These are phyloP conservation scores for Mortierella sp. DNA, from an alignment of 371 early-diverging fungal species.

Conservation along the genomic window DNA sequence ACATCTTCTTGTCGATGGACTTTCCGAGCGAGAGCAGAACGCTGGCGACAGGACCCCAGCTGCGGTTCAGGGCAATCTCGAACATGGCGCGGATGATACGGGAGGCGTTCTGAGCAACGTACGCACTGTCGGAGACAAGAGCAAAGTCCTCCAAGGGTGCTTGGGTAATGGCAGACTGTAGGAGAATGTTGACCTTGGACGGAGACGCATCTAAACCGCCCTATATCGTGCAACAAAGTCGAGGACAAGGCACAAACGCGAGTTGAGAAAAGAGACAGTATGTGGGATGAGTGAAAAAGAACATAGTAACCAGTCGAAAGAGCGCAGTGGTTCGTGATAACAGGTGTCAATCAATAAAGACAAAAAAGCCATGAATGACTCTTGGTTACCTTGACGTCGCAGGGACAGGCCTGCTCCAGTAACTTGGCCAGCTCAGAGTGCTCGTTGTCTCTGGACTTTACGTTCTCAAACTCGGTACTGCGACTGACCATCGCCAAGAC, in stretches of 20 bases:
- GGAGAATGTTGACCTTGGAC: constrained; percentile 93
- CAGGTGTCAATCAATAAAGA: too few relatives aligned
- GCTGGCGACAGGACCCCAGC: constrained; percentile 88
- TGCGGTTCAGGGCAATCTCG: constrained; percentile 92
- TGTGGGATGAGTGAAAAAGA: too few relatives aligned
- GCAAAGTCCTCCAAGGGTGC: constrained; percentile 91
- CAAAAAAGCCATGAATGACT: too few relatives aligned
- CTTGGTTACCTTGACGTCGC: constrained; percentile 71
- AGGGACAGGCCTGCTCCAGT: constrained; percentile 78
- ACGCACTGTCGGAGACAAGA: constrained; percentile 91
- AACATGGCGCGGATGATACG: constrained; percentile 96
- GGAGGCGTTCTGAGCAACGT: constrained; percentile 93
- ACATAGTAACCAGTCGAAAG: background rate
- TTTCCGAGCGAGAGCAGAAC: constrained; percentile 89
- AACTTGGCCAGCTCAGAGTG: constrained; percentile 82
- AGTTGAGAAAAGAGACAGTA: too few relatives aligned
- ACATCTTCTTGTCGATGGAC: constrained; percentile 92
- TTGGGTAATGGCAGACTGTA: constrained; percentile 90
- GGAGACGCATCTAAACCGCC: constrained; percentile 62
- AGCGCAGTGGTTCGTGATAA: too few relatives aligned
- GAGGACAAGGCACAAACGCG: too few relatives aligned
- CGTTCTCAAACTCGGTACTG: constrained; percentile 94
- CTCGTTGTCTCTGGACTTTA: constrained; percentile 92
- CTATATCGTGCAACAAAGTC: too few relatives aligned
- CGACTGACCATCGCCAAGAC: constrained; percentile 88